These are phyloP conservation scores for Aspergillus ibericus DNA, from an alignment of 2,329 filamentous ascomycete species.

Conservation along the genomic window DNA sequence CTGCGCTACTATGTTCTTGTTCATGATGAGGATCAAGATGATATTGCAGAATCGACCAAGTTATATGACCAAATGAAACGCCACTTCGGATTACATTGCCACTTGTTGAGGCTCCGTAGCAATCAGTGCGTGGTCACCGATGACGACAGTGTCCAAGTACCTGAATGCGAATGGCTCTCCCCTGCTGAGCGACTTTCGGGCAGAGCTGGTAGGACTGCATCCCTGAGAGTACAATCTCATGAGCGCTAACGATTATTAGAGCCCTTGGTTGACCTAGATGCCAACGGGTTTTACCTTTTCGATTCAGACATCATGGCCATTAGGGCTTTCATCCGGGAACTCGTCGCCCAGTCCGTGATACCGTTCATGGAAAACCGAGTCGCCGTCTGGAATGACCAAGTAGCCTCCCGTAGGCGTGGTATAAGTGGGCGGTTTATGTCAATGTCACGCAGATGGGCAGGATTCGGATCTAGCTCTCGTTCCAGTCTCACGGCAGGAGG, in stretches of 20 bases:
- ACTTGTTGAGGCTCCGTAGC: constrained; percentile 81
- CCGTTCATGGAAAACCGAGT: constrained; percentile 95
- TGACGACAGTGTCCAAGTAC: constrained; percentile 81
- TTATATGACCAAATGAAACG: constrained; percentile 99
- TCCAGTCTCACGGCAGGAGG: constrained; percentile 51
- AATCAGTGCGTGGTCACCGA: constrained; percentile 84
- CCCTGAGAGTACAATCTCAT: not conserved
- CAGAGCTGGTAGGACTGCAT: constrained; percentile 52
- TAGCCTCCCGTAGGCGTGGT: constrained; percentile 84
- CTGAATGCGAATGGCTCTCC: constrained; percentile 84
- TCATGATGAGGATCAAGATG: constrained; percentile 93
- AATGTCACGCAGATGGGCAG: constrained; percentile 84
- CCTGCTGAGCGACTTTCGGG: constrained; percentile 78
- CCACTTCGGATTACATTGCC: constrained; percentile 94
- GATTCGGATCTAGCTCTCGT: constrained; percentile 70
- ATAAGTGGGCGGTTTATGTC: constrained; percentile 93
- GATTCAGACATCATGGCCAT: constrained; percentile 90
- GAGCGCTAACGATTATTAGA: constrained; percentile 25
- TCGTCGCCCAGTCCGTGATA: constrained; percentile 91
- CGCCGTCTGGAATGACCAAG: constrained; percentile 94
- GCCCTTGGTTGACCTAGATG: constrained; percentile 60
- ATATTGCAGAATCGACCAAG: constrained; percentile 83
- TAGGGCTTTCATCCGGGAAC: constrained; percentile 84
- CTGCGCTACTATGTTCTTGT: constrained; percentile 94
- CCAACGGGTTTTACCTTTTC: constrained; percentile 73